These are phyloP conservation scores for Tetraselmis striata DNA, from an alignment of 139 green algal species.

Conservation along the genomic window DNA sequence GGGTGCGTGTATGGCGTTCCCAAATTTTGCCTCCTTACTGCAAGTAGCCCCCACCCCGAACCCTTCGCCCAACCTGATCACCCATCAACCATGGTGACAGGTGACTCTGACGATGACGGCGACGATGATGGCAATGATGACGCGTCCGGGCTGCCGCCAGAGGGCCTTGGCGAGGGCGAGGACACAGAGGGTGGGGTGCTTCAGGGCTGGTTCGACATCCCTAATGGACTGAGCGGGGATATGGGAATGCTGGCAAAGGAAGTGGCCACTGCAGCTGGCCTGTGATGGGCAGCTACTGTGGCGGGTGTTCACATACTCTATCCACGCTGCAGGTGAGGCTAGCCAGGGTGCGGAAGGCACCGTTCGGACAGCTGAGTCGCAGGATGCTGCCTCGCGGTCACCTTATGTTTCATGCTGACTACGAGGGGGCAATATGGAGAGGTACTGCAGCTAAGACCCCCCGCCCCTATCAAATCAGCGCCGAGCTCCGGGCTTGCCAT, in stretches of 20 bases:
- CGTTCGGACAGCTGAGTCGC: neutral
- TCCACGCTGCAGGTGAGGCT: neutral
- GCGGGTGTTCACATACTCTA: too few relatives aligned
- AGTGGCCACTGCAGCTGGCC: too few relatives aligned
- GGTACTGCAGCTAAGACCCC: neutral
- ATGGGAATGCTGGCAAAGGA: too few relatives aligned
- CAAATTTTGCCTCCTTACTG: too few relatives aligned
- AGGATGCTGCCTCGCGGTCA: neutral
- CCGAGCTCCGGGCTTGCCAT: too few relatives aligned
- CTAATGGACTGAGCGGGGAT: too few relatives aligned
- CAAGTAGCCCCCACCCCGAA: neutral
- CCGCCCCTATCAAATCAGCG: neutral
- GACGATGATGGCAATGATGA: neutral
- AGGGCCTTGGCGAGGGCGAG: neutral
- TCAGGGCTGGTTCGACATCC: too few relatives aligned
- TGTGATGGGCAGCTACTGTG: too few relatives aligned
- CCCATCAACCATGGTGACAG: neutral
- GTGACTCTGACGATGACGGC: neutral
- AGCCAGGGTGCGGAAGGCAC: neutral
- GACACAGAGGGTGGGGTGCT: too few relatives aligned
- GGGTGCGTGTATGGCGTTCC: too few relatives aligned
- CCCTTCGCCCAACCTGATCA: too few relatives aligned
- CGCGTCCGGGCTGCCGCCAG: neutral
- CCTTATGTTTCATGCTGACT: constrained; percentile 20
- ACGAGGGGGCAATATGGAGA: constrained; percentile 36